Conservation (phyloP, 2,329 filamentous ascomycete genomes). For the Fusarium nisikadoi region DNA sequence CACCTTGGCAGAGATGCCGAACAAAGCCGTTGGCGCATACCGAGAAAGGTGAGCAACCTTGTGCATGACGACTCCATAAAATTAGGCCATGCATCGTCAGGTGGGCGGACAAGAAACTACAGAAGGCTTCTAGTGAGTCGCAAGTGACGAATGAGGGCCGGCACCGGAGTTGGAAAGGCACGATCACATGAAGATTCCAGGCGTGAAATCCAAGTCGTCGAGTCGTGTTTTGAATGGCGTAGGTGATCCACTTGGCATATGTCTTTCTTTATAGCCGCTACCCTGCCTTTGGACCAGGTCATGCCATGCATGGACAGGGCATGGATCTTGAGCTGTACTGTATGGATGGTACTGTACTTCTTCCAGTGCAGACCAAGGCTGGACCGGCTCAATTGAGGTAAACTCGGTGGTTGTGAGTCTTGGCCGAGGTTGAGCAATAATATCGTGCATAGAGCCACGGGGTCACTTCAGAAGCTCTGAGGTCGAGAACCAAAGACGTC, state of each 20-base stretch:
- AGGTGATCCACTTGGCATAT: slow-evolving; percentile 24
- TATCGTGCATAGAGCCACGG: slow-evolving; percentile 33
- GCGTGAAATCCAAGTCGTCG: slow-evolving; percentile 2
- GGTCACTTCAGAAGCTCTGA: slow-evolving; percentile 19
- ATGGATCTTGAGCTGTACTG: slow-evolving; percentile 19
- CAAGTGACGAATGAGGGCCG: slow-evolving; percentile 17
- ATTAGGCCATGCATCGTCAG: slow-evolving; percentile 13
- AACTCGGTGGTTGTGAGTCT: not conserved
- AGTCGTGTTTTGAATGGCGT: slow-evolving; percentile 29
- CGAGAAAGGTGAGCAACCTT: not conserved
- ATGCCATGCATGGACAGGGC: slow-evolving; percentile 22
- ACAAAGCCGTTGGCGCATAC: slow-evolving; percentile 1
- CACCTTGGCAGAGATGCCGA: not conserved
- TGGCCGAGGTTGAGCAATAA: slow-evolving; percentile 32
- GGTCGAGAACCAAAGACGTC: slow-evolving; percentile 13
- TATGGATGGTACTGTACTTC: slow-evolving; percentile 10
- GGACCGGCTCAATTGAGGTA: not conserved
- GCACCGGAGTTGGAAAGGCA: slow-evolving; percentile 24
- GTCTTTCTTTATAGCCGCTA: slow-evolving; percentile 25
- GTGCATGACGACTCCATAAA: slow-evolving; percentile 2
- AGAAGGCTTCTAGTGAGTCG: slow-evolving; percentile 13
- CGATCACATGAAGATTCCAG: slow-evolving; percentile 25
- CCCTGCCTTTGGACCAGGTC: not conserved
- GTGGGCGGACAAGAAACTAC: slow-evolving; percentile 18
- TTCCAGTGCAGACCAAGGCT: not conserved